phyloP scores from a whole-genome alignment of 768 basidiomycete genomes.

The Lactarius indigo region DNA sequence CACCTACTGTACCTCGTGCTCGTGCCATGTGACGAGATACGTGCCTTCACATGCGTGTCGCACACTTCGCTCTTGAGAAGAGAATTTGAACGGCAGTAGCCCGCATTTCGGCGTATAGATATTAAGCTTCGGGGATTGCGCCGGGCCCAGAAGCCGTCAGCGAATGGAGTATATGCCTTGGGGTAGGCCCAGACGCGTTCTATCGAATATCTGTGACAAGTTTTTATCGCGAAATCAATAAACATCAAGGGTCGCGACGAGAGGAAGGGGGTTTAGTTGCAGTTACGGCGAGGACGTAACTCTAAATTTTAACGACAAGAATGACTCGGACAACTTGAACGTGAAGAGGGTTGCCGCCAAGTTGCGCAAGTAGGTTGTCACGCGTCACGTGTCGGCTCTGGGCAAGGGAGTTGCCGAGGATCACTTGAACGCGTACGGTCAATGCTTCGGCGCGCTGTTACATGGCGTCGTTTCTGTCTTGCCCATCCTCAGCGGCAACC shows the following conservation, averaged over 20 bases:
- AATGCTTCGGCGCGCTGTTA: conserved; percentile 5
- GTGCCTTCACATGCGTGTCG: background rate
- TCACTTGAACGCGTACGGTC: background rate
- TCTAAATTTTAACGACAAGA: no score
- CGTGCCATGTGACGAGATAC: background rate
- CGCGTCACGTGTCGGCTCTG: background rate
- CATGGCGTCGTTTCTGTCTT: background rate
- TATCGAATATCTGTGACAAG: background rate
- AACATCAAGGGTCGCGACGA: background rate
- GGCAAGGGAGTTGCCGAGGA: background rate
- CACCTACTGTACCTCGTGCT: background rate
- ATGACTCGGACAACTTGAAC: no score
- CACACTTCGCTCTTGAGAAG: no score
- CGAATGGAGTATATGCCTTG: background rate
- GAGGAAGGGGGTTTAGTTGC: background rate
- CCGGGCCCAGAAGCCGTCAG: background rate
- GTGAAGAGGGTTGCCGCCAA: no score
- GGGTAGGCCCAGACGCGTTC: background rate
- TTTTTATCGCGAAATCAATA: background rate
- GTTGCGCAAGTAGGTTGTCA: no score
- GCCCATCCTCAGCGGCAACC: background rate
- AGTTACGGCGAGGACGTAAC: background rate
- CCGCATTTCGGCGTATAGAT: background rate
- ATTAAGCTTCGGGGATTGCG: background rate
- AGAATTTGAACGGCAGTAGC: background rate